Evolutionary conservation across 352 stramenopile genomes (phyloP).

Genomic region (Phytophthora palmivora): DNA sequence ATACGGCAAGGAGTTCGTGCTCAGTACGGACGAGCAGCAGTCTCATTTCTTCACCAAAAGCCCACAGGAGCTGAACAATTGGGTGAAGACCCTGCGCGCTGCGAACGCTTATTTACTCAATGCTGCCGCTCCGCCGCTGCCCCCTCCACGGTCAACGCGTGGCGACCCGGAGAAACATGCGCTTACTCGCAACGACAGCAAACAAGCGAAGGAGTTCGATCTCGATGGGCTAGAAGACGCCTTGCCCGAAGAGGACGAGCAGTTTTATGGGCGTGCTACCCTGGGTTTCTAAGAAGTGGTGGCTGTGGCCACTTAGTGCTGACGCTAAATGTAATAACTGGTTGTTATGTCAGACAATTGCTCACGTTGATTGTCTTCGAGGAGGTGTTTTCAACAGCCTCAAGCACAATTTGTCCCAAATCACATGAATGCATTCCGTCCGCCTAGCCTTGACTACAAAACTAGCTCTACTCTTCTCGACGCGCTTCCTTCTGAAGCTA

Average conservation of each 20-base stretch:
- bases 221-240: conserved; percentile 49
- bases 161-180: conserved; percentile 32
- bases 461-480: conserved; percentile 9
- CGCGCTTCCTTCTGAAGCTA: conserved; percentile 8
- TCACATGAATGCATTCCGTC: conserved; percentile 30
- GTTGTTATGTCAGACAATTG: conserved; percentile 32
- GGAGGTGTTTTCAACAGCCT: background rate
- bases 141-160: conserved; percentile 35
- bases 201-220: conserved; percentile 46
- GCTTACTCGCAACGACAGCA: conserved; percentile 28
- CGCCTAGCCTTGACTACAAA: conserved; percentile 1
- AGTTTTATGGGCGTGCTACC: conserved; percentile 86
- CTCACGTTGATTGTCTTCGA: background rate
- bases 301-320: conserved; percentile 17
- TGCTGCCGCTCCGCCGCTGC: conserved; percentile 37
- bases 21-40: conserved; percentile 85
- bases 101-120: conserved; percentile 72
- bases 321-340: conserved; percentile 45
- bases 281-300: conserved; percentile 70
- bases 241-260: conserved; percentile 70
- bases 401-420: conserved; percentile 13
- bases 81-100: conserved; percentile 81
- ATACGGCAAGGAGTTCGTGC: conserved; percentile 79
- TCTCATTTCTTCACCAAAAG: conserved; percentile 88
- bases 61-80: conserved; percentile 73